These are phyloP conservation scores for Umbilicaria muhlenbergii DNA, from an alignment of 495 filamentous ascomycete species.

Conservation along the genomic window DNA sequence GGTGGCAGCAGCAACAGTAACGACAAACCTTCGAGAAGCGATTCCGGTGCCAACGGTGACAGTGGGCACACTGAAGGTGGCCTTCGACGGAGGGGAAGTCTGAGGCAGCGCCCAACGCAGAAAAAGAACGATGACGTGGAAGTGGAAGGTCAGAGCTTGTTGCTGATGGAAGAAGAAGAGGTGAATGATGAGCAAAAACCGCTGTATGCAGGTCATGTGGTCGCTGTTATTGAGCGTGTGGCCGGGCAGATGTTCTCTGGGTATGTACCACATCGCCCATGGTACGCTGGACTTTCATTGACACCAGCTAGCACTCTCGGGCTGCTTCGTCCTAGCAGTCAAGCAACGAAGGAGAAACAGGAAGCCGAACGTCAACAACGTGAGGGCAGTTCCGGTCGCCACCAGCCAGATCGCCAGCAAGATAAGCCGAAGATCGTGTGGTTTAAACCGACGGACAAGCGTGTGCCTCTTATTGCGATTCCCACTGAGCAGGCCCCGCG, in stretches of 20 bases:
- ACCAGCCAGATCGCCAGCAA: constrained; percentile 68
- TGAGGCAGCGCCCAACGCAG: constrained; percentile 91
- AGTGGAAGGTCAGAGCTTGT: constrained; percentile 91
- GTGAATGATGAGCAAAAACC: constrained; percentile 98
- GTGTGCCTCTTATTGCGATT: constrained; percentile 93
- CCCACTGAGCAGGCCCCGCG: constrained; percentile 94
- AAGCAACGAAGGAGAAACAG: constrained; percentile 99
- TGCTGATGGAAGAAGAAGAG: constrained; percentile 95
- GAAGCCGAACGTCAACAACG: constrained; percentile 88
- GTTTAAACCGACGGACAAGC: constrained; percentile 99
- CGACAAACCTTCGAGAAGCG: constrained; percentile 46
- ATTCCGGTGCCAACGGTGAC: constrained; percentile 47
- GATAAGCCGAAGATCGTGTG: constrained; percentile 99
- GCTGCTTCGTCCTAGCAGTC: constrained; percentile 85
- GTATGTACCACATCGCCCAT: constrained; percentile 14
- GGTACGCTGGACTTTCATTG: not conserved
- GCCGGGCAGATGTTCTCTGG: constrained; percentile 99
- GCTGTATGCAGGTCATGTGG: constrained; percentile 89
- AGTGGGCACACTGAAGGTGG: constrained; percentile 59
- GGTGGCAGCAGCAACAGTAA: constrained; percentile 54
- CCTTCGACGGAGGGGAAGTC: constrained; percentile 80
- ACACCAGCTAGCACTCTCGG: constrained; percentile 49
- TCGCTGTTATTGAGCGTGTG: constrained; percentile 92
- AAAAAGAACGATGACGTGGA: constrained; percentile 99
- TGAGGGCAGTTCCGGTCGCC: constrained; percentile 62